Evolutionary conservation across 352 stramenopile species (phyloP), one percentile per base, ranked within the genome.

Genomic region (Peronospora belbahrii): DNA sequence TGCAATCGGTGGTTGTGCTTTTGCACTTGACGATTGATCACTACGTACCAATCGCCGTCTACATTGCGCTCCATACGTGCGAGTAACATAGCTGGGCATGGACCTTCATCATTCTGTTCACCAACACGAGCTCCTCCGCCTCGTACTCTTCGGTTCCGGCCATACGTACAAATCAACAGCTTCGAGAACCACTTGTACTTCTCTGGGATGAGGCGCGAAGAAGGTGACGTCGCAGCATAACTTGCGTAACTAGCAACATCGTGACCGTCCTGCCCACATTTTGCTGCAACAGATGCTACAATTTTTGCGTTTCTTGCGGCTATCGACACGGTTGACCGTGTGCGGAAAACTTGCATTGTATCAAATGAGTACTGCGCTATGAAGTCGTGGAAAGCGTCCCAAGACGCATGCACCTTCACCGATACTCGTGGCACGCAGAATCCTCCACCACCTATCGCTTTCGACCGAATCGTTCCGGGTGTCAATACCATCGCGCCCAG

Each of bases 141-240:
- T 4, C 74, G 63, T 7, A 60, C 69, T 60, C 79, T 75, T 18
- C 77, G 73, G 40, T 84, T 84, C 77, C 77, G 87, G 0, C 77
- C 77, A 38, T 83, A 73, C 5, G 70, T 82, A 43, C 77, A 89
- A 34, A 86, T 87, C 14, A 87, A 42, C 52, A 89, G 48, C 55
- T 89, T 89, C 1, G 74, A 87, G 32, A 79, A 85, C 77, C 77
- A 89, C 24, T 81, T 83, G 34, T 67, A 64, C 9, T 61, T 33
- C 15, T 80, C 51, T 0, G 77, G 77, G 8, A 87, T 70, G 38
- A 85, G 15, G 13, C 72, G 64, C 2, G 46, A 54, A 0, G 34
- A 48, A 2, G 63, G 46, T 0, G 69, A 62, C 3, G 52, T 33
- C 0, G 34, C 24, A 0, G 52, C 41, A 18, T 72, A 73, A n/a